Evolutionary conservation across 2,329 filamentous ascomycete species (phyloP).

Genomic region (Xylariaceae sp.): DNA sequence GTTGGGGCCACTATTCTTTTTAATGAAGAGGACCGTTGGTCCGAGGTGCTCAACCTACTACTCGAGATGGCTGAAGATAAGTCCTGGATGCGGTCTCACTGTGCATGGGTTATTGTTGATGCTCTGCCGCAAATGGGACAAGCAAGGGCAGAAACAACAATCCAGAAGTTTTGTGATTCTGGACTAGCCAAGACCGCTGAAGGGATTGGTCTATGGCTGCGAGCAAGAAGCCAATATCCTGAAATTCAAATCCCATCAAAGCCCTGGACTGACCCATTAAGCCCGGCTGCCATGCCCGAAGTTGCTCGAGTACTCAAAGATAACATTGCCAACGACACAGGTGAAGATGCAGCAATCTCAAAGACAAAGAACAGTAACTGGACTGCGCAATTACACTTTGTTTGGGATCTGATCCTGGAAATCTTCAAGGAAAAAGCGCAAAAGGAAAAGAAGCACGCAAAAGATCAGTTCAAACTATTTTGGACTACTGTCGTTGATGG

Average conservation of each 20-base stretch:
- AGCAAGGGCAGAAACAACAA: constrained; percentile 56
- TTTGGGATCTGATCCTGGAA: constrained; percentile 76
- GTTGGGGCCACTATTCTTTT: constrained; percentile 75
- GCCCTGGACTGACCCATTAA: constrained; percentile 76
- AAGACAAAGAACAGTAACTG: constrained; percentile 66
- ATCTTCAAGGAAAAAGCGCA: constrained; percentile 40
- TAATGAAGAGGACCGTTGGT: constrained; percentile 54
- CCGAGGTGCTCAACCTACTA: constrained; percentile 66
- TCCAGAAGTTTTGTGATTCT: constrained; percentile 58
- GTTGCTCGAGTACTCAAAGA: constrained; percentile 79
- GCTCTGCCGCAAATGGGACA: constrained; percentile 60
- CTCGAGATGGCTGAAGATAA: constrained; percentile 75
- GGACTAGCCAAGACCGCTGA: constrained; percentile 78
- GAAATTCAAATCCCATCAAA: constrained; percentile 61
- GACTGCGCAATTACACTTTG: constrained; percentile 78
- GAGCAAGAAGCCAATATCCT: constrained; percentile 61
- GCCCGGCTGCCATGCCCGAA: constrained; percentile 60
- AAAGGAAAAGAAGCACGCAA: constrained; percentile 30
- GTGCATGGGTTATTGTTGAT: constrained; percentile 75
- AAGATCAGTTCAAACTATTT: constrained; percentile 65
- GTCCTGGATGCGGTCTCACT: constrained; percentile 85
- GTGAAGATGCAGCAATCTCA: constrained; percentile 40
- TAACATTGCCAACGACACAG: constrained; percentile 52
- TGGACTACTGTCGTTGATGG: constrained; percentile 86
- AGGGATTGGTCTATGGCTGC: constrained; percentile 84